These are phyloP conservation scores for Suhomyces kilbournensis DNA, from an alignment of 805 yeast genomes.

Conservation along the genomic window DNA sequence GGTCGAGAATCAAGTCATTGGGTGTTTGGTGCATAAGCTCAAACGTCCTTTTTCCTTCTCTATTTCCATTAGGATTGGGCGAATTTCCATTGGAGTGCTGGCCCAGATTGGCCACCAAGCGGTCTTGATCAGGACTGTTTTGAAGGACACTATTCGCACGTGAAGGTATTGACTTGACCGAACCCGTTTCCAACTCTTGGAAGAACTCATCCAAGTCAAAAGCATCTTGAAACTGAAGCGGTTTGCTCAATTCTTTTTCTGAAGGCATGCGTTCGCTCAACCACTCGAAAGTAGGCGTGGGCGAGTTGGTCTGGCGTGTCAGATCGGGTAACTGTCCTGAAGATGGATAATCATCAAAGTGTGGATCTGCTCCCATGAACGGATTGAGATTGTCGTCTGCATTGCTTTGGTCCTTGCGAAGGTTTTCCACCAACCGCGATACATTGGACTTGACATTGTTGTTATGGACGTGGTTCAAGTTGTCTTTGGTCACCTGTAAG, in stretches of 20 bases:
- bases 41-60: constrained; percentile 55
- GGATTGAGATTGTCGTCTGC: constrained; percentile 6
- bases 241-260: not conserved
- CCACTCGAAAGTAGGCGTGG: constrained; percentile 28
- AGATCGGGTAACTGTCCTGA: not conserved
- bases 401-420: constrained; percentile 11
- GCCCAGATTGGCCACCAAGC: not conserved
- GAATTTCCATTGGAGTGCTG: constrained; percentile 11
- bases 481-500: constrained; percentile 6
- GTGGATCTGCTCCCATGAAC: not conserved
- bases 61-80: constrained; percentile 13
- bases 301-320: not conserved
- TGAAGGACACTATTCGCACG: not conserved
- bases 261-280: constrained; percentile 21
- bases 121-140: not conserved
- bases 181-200: constrained; percentile 41
- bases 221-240: constrained; percentile 1
- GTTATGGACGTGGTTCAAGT: constrained; percentile 5
- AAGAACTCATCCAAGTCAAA: constrained; percentile 45
- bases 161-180: constrained; percentile 11
- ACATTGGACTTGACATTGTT: constrained; percentile 40
- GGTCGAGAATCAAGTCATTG: constrained; percentile 68
- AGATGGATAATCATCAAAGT: not conserved
- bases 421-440: constrained; percentile 33
- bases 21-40: constrained; percentile 64